Base-by-base conservation (phyloP, 108 stramenopile species). In the Cylindrotheca closterium region DNA sequence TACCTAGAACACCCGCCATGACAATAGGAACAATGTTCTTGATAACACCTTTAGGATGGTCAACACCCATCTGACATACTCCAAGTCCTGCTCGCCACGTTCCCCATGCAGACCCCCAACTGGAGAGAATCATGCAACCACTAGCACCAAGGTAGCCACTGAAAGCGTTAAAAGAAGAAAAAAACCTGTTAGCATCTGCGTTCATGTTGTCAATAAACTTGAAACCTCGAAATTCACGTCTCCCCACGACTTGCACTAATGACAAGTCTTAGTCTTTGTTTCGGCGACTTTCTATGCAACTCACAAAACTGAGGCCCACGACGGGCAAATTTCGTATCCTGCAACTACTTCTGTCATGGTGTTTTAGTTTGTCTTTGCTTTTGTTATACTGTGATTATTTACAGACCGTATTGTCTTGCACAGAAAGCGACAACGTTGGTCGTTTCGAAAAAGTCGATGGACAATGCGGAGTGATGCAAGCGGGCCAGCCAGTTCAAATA, bases 1-100 rank as follows among this genome's bases (percentile, higher is more conserved):
- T 89, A 62, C 87, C 87, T 54, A 92, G 62, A 59, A 88, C 91
- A 58, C 91, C 91, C n/a, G 91, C 91, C 91, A 92, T 92, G 60
- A 92, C 87, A 67, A 92, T 85, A 47, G 91, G 87, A 46, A 92
- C 79, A 62, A 92, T 82, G 58, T 88, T 92, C 73, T 92, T 92
- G 56, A 92, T 92, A 29, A 92, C 76, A 18, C 79, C 78, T 45
- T 77, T 78, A 19, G 88, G 88, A 42, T 86, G 84, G 55, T 80
- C 77, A 48, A 93, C 71, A 68, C 88, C 88, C 83, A 85, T 93
- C 34, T 85, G 81, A 58, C 79, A 82, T 2, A 92, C 78, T 30
- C 87, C 82, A 8, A 85, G 49, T 56, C 91, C 91, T 57, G 91
- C 84, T 71, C 81, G 70, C 87, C 87, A 88, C 17, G 91, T 92